Conservation (phyloP, 768 basidiomycete genomes). For the Steccherinum ochraceum region DNA sequence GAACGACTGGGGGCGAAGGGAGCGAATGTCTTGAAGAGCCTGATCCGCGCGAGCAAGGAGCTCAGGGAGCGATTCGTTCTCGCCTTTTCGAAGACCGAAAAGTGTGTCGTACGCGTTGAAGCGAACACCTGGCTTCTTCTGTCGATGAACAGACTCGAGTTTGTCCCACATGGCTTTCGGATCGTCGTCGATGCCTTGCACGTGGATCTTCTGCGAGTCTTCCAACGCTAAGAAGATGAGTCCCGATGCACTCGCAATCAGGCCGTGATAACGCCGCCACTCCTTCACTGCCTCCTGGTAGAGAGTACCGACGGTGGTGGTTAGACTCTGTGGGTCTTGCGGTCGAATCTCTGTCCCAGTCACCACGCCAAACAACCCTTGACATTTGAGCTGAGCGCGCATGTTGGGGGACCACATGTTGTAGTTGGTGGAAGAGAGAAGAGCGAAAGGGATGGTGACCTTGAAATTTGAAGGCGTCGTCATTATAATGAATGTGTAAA, state of each 20-base stretch:
- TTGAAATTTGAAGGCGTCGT: no score
- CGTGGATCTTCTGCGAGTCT: constrained; percentile 3
- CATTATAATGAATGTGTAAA: no score
- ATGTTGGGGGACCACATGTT: neutral
- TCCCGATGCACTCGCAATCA: neutral
- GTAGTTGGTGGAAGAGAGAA: constrained; percentile 3
- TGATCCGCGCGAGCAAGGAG: neutral
- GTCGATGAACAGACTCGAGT: constrained; percentile 1
- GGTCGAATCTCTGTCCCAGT: neutral
- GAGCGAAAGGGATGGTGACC: neutral
- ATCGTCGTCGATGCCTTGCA: constrained; percentile 2
- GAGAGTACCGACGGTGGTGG: neutral
- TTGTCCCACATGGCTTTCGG: constrained; percentile 4
- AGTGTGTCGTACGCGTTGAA: constrained; percentile 1
- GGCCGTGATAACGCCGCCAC: no score
- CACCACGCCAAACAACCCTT: constrained; percentile 1
- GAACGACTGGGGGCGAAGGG: neutral
- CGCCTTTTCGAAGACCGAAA: neutral
- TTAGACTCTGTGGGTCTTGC: no score
- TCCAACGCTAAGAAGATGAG: constrained; percentile 1
- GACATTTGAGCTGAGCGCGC: neutral
- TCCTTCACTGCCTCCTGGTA: neutral
- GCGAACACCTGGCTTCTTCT: neutral
- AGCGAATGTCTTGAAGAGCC: neutral
- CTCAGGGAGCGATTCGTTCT: neutral